Base-by-base conservation (phyloP, 2,329 filamentous ascomycete genomes). In the Pleomassaria siparia region DNA sequence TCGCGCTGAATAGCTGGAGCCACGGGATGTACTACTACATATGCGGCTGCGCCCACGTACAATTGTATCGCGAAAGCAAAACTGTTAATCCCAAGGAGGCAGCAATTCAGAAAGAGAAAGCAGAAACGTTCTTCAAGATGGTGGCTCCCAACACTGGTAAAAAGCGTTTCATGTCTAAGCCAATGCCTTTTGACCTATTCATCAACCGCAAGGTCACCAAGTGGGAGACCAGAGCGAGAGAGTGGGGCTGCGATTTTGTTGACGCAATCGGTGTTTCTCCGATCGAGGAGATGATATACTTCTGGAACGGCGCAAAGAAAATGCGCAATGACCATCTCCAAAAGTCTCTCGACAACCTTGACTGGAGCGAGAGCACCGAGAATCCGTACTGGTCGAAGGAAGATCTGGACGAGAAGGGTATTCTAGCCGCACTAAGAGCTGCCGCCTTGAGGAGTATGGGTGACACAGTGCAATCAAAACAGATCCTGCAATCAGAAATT, bases 1-100 rank as follows among this genome's bases (percentile, higher is more conserved):
- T 55, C 20, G 56, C 47, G 20, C 57, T 62, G 46, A 96, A 96
- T 71, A 89, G 89, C 59, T 97, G 94, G 94, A 91, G 87, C 46
- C 90, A 91, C 43, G 84, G 86, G 0, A 70, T 97, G 44, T 97
- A 99, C 73, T 90, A 90, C 66, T 97, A 91, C 72, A 87, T 95
- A 55, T 87, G 88, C 1, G 94, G 86, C 7, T 80, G 81, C 11
- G 86, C 87, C 0, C 85, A 95, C 56, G 72, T 97, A 1, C 89
- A 94, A 61, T 76, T 90, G 4, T 97, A 96, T 71, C 84, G 94
- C 9, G 76, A 84, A 1, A 67, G 77, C 36, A 76, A 79, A 43
- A 33, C 44, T 1, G 61, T 69, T 0, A 67, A 76, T 41, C 63
- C 76, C 40, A 71, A 68, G 0, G 72, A 80, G 35, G 83, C 85